phyloP scores from a whole-genome alignment of 495 filamentous ascomycete species.

The Penicillium canescens region DNA sequence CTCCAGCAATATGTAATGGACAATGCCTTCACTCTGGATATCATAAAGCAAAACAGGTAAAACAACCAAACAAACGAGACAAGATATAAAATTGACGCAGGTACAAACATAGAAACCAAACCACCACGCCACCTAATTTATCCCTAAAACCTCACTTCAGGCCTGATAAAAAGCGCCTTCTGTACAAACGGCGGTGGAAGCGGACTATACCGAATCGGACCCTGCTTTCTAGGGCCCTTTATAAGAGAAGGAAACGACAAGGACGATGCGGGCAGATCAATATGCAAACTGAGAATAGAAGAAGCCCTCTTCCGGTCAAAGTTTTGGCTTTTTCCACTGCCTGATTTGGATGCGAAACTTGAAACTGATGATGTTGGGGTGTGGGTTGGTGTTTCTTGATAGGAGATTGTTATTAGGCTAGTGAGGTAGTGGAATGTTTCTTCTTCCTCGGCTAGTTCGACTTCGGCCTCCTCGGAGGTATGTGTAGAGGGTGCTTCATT shows the following conservation, averaged over 20 bases:
- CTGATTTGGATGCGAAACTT: not conserved
- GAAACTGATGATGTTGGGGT: slow-evolving; percentile 1
- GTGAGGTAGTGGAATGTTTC: slow-evolving; percentile 27
- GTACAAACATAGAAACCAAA: not conserved
- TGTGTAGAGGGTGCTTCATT: not conserved
- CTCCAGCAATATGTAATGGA: not conserved
- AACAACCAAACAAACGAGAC: not conserved
- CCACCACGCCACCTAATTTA: too few relatives aligned
- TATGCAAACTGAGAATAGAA: slow-evolving; percentile 19
- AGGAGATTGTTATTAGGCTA: slow-evolving; percentile 28
- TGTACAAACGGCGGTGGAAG: slow-evolving; percentile 19
- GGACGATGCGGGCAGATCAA: slow-evolving; percentile 8
- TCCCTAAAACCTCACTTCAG: slow-evolving; percentile 24
- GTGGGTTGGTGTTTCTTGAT: slow-evolving; percentile 2
- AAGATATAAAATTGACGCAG: not conserved
- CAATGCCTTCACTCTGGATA: not conserved
- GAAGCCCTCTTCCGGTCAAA: slow-evolving; percentile 18
- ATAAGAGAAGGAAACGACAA: slow-evolving; percentile 6
- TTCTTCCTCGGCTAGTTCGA: slow-evolving; percentile 12
- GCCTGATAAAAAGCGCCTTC: slow-evolving; percentile 13
- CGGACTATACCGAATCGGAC: slow-evolving; percentile 17
- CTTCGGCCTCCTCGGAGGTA: not conserved
- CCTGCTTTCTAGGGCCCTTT: slow-evolving; percentile 9
- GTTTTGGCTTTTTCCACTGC: not conserved
- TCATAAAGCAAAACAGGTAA: not conserved